These are phyloP conservation scores for Debaryomyces coudertii DNA, from an alignment of 1,139 yeast species.

Conservation along the genomic window DNA sequence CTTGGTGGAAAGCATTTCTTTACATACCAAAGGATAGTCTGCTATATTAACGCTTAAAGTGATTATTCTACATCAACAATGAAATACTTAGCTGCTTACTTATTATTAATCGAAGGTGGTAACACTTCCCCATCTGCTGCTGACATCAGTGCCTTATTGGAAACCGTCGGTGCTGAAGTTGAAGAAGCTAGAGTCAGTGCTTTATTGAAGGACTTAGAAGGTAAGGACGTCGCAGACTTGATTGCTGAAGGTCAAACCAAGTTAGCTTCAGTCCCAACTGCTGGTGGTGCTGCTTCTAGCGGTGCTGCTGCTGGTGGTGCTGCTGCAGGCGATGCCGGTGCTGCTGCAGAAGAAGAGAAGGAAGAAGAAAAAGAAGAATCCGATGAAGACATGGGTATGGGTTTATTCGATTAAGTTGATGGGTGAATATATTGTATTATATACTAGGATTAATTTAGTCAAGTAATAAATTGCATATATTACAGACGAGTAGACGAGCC, in stretches of 20 bases:
- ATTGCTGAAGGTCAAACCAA: conserved; percentile 80
- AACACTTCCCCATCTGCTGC: conserved; percentile 76
- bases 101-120: conserved; percentile 85
- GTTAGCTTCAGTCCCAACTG: conserved; percentile 81
- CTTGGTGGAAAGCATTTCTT: background rate
- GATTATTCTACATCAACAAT: conserved; percentile 55
- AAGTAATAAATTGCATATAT: conserved; percentile 10
- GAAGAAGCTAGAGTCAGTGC: conserved; percentile 72
- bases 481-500: background rate
- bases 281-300: conserved; percentile 72
- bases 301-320: conserved; percentile 39
- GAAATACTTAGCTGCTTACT: conserved; percentile 92
- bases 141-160: conserved; percentile 70
- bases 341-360: conserved; percentile 40
- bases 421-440: conserved; percentile 8
- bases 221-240: conserved; percentile 75
- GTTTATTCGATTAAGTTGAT: conserved; percentile 74
- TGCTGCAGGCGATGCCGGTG: conserved; percentile 44
- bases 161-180: conserved; percentile 77
- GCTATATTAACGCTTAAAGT: conserved; percentile 57
- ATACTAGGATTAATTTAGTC: conserved; percentile 9
- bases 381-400: conserved; percentile 86
- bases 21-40: conserved; percentile 57
- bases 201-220: conserved; percentile 72
- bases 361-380: conserved; percentile 27